Conservation (phyloP, 1,139 yeast genomes). For the Scheffersomyces insectosa region DNA sequence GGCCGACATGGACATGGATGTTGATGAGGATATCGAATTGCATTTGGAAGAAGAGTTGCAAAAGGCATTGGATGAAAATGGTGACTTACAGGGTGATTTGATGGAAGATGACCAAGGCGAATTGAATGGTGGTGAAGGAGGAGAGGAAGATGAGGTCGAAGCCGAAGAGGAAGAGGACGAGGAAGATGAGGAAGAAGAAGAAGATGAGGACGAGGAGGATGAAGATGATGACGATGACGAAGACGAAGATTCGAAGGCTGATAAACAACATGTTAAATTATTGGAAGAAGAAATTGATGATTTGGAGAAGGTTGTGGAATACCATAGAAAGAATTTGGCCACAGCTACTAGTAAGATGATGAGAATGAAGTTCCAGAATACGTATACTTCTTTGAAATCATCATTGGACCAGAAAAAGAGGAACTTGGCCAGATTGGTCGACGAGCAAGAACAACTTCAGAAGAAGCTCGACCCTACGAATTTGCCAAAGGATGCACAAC, state of each 20-base stretch:
- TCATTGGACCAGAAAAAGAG: conserved; percentile 82
- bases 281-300: conserved; percentile 85
- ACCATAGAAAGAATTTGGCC: conserved; percentile 70
- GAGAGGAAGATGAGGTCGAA: conserved; percentile 12
- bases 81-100: conserved; percentile 9
- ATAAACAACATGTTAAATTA: conserved; percentile 70
- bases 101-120: conserved; percentile 14
- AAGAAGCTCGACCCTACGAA: conserved; percentile 17
- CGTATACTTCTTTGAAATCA: conserved; percentile 73
- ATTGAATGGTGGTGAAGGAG: conserved; percentile 16
- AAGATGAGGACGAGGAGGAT: conserved; percentile 29
- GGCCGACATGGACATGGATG: conserved; percentile 18
- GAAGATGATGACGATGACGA: conserved; percentile 30
- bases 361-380: conserved; percentile 83
- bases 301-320: conserved; percentile 73
- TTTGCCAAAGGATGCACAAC: conserved; percentile 11
- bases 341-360: conserved; percentile 85
- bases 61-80: conserved; percentile 33
- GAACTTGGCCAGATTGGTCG: conserved; percentile 50
- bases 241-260: conserved; percentile 32
- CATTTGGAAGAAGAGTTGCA: conserved; percentile 43
- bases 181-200: conserved; percentile 26
- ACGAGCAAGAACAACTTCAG: conserved; percentile 24
- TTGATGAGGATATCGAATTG: conserved; percentile 14
- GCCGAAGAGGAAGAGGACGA: conserved; percentile 19